phyloP scores from a whole-genome alignment of 202 grass and related monocot species.

The Musa balbisiana region DNA sequence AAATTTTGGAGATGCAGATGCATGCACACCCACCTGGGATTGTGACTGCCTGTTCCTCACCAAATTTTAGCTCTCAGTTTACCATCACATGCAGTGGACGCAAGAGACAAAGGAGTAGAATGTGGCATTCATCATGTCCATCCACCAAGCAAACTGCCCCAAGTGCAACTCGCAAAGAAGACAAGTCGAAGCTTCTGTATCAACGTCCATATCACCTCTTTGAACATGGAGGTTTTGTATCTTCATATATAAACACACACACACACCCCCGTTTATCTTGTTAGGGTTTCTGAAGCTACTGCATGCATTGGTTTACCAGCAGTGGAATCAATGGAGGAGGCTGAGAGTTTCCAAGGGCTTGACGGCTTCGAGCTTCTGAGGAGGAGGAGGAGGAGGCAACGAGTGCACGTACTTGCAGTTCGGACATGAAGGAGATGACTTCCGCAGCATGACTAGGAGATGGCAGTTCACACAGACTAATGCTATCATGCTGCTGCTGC shows the following conservation, averaged over 20 bases:
- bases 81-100: too few relatives aligned
- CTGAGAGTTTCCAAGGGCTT: slow-evolving; percentile 81
- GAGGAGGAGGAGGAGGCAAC: slow-evolving; percentile 21
- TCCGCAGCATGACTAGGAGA: slow-evolving; percentile 79
- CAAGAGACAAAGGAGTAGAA: slow-evolving; percentile 31
- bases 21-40: too few relatives aligned
- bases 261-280: too few relatives aligned
- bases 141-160: background rate
- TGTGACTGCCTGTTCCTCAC: too few relatives aligned
- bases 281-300: too few relatives aligned
- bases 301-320: too few relatives aligned
- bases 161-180: background rate
- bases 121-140: slow-evolving; percentile 12
- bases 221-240: background rate
- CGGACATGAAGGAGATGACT: slow-evolving; percentile 59
- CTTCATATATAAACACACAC: too few relatives aligned
- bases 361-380: slow-evolving; percentile 36
- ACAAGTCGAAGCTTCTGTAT: slow-evolving; percentile 29
- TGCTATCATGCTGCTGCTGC: slow-evolving; percentile 65
- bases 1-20: too few relatives aligned
- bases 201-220: background rate
- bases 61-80: too few relatives aligned
- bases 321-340: slow-evolving; percentile 55
- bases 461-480: slow-evolving; percentile 76
- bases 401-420: slow-evolving; percentile 80